phyloP scores from a whole-genome alignment of 2,329 filamentous ascomycete species.

The Salinomyces thailandicus region DNA sequence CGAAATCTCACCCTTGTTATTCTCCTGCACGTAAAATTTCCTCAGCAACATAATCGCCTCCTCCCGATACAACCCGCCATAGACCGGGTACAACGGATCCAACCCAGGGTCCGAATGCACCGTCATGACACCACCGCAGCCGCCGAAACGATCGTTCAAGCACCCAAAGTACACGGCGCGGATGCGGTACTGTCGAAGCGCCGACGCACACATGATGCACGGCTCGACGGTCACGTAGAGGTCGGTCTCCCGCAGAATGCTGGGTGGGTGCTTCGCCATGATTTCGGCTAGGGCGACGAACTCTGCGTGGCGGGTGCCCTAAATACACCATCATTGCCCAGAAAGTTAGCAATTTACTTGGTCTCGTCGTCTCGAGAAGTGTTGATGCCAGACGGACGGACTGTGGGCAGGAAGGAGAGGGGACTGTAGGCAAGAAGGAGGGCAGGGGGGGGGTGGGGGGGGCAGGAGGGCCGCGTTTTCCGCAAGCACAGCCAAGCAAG shows the following conservation, averaged over 20 bases:
- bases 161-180: constrained; percentile 90
- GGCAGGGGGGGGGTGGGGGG: too few species aligned
- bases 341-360: neutral
- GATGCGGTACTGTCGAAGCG: constrained; percentile 79
- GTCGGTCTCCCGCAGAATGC: constrained; percentile 60
- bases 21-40: constrained; percentile 96
- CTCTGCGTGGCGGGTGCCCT: constrained; percentile 91
- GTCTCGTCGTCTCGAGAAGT: neutral
- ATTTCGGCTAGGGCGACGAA: constrained; percentile 72
- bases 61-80: constrained; percentile 78
- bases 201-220: constrained; percentile 96
- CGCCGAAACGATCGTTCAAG: constrained; percentile 92
- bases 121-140: constrained; percentile 84
- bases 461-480: too few species aligned
- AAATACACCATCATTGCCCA: neutral
- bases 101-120: constrained; percentile 68
- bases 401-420: neutral
- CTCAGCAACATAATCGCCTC: constrained; percentile 87
- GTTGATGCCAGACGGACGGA: neutral
- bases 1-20: constrained; percentile 68
- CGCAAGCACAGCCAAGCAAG: too few species aligned
- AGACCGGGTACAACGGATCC: constrained; percentile 68
- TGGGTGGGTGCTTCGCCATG: constrained; percentile 52
- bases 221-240: constrained; percentile 97
- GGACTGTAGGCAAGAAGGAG: neutral